Base-by-base conservation (phyloP, 176 grass and related monocot genomes). In the Saccharum officinarum region DNA sequence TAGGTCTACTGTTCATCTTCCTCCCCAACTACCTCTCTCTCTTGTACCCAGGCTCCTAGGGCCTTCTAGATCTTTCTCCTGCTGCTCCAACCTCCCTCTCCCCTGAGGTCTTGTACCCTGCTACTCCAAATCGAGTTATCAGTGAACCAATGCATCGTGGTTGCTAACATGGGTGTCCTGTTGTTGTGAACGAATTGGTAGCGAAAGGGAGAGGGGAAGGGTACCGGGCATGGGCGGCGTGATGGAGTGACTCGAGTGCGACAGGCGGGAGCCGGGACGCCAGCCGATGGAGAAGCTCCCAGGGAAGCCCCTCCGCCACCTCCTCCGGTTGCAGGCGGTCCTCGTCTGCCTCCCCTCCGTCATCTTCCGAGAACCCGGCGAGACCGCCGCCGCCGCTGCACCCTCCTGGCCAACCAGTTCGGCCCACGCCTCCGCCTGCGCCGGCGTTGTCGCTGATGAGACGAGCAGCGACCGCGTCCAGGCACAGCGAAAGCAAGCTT, bases 161-260 rank as follows among this genome's bases (percentile, higher is more conserved):
- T n/a, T n/a, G n/a, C n/a, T n/a, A n/a, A n/a, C n/a, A n/a, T n/a
- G n/a, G n/a, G n/a, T n/a, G 3, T 38, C 12, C 50, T 57, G 46
- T 52, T 39, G 30, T 2, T 17, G 45, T 71, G 22, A 59, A 59
- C 12, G 10, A 40, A 40, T 18, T 26, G 49, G 34, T 36, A 14
- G 15, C 10, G 4, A 62, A 38, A 17, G 28, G 12, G 17, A 62
- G 20, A 60, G 36, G 46, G 11, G 13, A 7, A 69, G 65, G 75
- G n/a, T 77, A 90, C 85, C 84, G 36, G 17, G 67, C 73, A 26
- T 90, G 88, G 25, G 79, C 73, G 7, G 86, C 64, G 74, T 79
- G 82, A 70, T 90, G 86, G 25, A 95, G 83, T 25, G 78, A 86
- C 73, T 92, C 83, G 71, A 94, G 88, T 25, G 87, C 92, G 47